phyloP scores from a whole-genome alignment of 106 monocot species.

The Acorus calamus region DNA sequence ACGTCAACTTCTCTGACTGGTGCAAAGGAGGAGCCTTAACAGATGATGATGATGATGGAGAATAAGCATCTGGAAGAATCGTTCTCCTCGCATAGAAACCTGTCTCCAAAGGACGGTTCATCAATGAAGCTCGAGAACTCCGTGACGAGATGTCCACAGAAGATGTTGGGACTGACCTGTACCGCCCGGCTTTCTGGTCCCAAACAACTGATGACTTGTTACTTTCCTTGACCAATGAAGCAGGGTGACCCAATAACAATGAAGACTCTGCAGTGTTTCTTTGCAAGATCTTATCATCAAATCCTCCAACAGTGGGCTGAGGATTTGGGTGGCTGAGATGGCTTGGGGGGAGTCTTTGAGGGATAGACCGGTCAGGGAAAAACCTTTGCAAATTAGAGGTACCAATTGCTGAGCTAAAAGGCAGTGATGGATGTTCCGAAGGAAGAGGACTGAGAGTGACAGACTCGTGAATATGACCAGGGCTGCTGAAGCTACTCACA shows the following conservation, averaged over 20 bases:
- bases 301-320: constrained; percentile 63
- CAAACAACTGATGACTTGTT: constrained; percentile 74
- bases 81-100: constrained; percentile 16
- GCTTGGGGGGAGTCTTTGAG: constrained; percentile 18
- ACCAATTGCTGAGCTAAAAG: too few species aligned
- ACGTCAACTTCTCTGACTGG: constrained; percentile 52
- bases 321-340: constrained; percentile 19
- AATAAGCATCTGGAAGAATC: constrained; percentile 11
- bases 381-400: background rate
- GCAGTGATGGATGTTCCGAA: too few species aligned
- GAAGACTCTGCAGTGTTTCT: too few species aligned
- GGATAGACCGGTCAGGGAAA: constrained; percentile 12
- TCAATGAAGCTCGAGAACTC: constrained; percentile 8
- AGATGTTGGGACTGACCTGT: constrained; percentile 49
- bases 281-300: background rate
- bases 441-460: constrained; percentile 22
- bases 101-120: constrained; percentile 23
- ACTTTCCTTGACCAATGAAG: constrained; percentile 37
- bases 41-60: background rate
- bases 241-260: background rate
- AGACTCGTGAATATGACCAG: constrained; percentile 34
- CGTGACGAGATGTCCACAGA: constrained; percentile 14
- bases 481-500: constrained; percentile 78
- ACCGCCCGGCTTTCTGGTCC: constrained; percentile 94
- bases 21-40: constrained; percentile 2